These are phyloP conservation scores for Microdochium trichocladiopsis DNA, from an alignment of 2,329 filamentous ascomycete genomes.

Conservation along the genomic window DNA sequence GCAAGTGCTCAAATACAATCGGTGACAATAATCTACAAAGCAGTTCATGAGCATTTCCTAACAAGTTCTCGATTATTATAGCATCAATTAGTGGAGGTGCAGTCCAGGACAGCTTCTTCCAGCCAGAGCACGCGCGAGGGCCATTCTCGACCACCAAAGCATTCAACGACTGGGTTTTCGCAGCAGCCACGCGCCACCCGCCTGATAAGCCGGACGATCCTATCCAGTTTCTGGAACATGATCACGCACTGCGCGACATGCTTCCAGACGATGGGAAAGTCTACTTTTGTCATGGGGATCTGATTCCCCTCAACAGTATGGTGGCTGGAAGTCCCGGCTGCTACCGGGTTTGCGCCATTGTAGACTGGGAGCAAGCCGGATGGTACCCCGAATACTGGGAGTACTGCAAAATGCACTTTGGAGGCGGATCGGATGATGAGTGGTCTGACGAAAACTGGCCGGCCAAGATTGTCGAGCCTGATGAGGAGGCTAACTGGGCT, in stretches of 20 bases:
- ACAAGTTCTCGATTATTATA: conserved; percentile 2
- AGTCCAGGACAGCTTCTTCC: conserved; percentile 13
- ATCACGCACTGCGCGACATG: conserved; percentile 9
- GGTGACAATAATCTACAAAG: too few relatives aligned
- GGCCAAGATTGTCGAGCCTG: conserved; percentile 10
- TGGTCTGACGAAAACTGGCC: conserved; percentile 11
- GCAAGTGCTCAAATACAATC: conserved; percentile 4
- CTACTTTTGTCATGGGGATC: conserved; percentile 17
- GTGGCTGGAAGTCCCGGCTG: conserved; percentile 9
- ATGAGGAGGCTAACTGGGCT: conserved; percentile 3
- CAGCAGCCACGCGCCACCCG: conserved; percentile 10
- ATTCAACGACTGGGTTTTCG: conserved; percentile 13
- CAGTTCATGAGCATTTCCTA: conserved; percentile 4
- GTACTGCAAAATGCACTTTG: conserved; percentile 17
- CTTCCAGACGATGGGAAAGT: conserved; percentile 3
- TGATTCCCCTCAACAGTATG: conserved; percentile 16
- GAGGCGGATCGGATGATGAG: conserved; percentile 7
- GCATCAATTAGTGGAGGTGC: conserved; percentile 12
- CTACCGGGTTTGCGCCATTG: conserved; percentile 10
- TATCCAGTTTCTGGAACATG: conserved; percentile 1
- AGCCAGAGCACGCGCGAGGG: conserved; percentile 9
- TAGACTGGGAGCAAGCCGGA: conserved; percentile 22
- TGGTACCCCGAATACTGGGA: conserved; percentile 27
- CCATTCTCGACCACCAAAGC: conserved; percentile 9
- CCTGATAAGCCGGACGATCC: background rate